Evolutionary conservation across 495 filamentous ascomycete genomes (phyloP).

Genomic region (Pseudotulostoma volvatum): DNA sequence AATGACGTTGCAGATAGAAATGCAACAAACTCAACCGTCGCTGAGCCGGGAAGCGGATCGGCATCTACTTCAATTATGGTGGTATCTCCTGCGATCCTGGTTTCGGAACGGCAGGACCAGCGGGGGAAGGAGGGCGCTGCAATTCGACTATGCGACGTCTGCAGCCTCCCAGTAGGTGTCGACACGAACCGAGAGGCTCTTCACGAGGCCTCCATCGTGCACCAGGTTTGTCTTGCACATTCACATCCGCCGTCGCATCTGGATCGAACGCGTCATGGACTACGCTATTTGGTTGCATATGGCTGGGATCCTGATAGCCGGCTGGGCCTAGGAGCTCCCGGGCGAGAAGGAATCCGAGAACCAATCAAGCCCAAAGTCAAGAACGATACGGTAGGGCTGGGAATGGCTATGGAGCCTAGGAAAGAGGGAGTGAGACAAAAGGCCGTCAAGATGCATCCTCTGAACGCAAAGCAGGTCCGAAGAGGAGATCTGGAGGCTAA

Average conservation of each 20-base stretch:
- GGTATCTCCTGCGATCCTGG: slow-evolving; percentile 2
- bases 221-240: slow-evolving; percentile 66
- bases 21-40: slow-evolving; percentile 8
- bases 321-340: slow-evolving; percentile 49
- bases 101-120: not conserved
- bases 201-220: slow-evolving; percentile 61
- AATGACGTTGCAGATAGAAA: not conserved
- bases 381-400: slow-evolving; percentile 58
- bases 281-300: slow-evolving; percentile 56
- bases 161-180: slow-evolving; percentile 34
- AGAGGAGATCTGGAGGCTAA: slow-evolving; percentile 42
- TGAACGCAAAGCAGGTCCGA: slow-evolving; percentile 55
- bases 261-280: slow-evolving; percentile 59
- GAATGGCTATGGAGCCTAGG: slow-evolving; percentile 23
- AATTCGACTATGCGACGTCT: slow-evolving; percentile 34
- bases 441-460: slow-evolving; percentile 35
- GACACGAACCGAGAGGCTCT: not conserved
- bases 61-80: slow-evolving; percentile 1
- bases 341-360: slow-evolving; percentile 52
- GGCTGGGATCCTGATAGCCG: slow-evolving; percentile 82
- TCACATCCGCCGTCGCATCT: slow-evolving; percentile 74
- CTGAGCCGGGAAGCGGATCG: slow-evolving; percentile 1
- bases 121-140: not conserved
- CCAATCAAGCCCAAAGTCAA: slow-evolving; percentile 63
- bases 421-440: slow-evolving; percentile 20